phyloP scores from a whole-genome alignment of 2,329 filamentous ascomycete species.

The Aureobasidium sp. region DNA sequence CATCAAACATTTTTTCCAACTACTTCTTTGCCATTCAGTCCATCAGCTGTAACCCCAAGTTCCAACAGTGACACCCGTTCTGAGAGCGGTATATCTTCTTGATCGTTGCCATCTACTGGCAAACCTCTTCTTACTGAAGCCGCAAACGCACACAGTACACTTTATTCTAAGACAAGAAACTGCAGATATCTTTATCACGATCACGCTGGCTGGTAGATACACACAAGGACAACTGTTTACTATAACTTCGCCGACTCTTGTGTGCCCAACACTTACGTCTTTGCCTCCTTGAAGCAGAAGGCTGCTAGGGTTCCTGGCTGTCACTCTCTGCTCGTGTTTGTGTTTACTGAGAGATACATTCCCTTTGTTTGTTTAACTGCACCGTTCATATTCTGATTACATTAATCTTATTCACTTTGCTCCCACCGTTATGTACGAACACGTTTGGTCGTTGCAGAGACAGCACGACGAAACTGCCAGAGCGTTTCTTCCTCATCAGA shows the following conservation, averaged over 20 bases:
- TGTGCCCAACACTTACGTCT: neutral
- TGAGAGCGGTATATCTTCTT: constrained; percentile 10
- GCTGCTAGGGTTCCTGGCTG: neutral
- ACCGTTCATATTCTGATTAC: constrained; percentile 4
- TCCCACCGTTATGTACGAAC: constrained; percentile 11
- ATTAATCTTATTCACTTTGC: constrained; percentile 9
- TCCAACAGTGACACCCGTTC: constrained; percentile 6
- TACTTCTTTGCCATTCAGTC: constrained; percentile 9
- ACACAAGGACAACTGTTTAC: neutral
- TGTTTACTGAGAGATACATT: neutral
- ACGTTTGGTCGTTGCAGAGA: constrained; percentile 9
- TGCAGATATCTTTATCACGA: neutral
- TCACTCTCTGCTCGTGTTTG: neutral
- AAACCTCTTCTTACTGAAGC: neutral
- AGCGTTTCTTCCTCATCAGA: constrained; percentile 4
- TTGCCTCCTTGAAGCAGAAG: neutral
- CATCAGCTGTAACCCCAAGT: neutral
- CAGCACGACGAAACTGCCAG: constrained; percentile 2
- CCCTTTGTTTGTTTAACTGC: neutral
- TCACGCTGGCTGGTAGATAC: neutral
- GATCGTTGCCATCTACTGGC: neutral
- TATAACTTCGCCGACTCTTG: neutral
- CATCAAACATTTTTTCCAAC: neutral
- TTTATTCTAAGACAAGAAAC: constrained; percentile 10
- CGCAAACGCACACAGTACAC: constrained; percentile 8